Evolutionary conservation across 768 basidiomycete species (phyloP), one percentile per base, ranked within the genome.

Genomic region (Pisolithus microcarpus): DNA sequence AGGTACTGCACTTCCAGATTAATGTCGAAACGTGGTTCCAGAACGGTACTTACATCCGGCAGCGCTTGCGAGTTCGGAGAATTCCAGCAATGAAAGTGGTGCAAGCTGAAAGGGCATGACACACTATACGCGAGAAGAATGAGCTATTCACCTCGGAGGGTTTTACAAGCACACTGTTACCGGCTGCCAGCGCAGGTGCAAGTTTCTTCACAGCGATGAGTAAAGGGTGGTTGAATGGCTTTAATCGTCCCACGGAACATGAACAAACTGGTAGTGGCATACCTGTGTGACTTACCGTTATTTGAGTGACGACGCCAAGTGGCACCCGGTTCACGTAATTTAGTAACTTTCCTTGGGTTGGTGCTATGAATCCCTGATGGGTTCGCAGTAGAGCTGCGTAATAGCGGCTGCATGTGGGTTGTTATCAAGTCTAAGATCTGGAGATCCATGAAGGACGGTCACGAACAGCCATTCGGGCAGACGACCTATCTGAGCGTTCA

Each of bases 161-260:
- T 58, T 91, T 91, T 18, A 91, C 81, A 46, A 91, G 75, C 43
- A 92, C 83, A 48, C 82, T 83, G 59, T 91, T 91, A 5, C 89
- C 90, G 7, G 88, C 86, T 40, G 90, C 90, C 24, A 92, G 71
- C 1, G 87, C 89, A 5, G 87, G 87, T 0, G 84, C 87, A 49
- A 92, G 85, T 68, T 93, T 93, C 74, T 93, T 93, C 48, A 92
- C 64, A 2, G 88, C 87, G 54, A 93, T 93, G 34, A 93, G 66
- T n/a, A 93, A 70, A 1, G 91, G 91, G 56, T 93, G 90, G 58
- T 93, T 93, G 66, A 91, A 92, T 2, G 90, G 87, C 85, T 90
- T 54, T 15, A 47, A 43, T 40, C 18, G 19, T 31, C 11, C n/a
- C 13, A 28, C 52, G 46, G 53, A 34, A 47, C 7, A 23, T 37